Evolutionary conservation across 176 grass and related monocot genomes (phyloP), one percentile per base, ranked within the genome.

Genomic region (Otatea glauca): DNA sequence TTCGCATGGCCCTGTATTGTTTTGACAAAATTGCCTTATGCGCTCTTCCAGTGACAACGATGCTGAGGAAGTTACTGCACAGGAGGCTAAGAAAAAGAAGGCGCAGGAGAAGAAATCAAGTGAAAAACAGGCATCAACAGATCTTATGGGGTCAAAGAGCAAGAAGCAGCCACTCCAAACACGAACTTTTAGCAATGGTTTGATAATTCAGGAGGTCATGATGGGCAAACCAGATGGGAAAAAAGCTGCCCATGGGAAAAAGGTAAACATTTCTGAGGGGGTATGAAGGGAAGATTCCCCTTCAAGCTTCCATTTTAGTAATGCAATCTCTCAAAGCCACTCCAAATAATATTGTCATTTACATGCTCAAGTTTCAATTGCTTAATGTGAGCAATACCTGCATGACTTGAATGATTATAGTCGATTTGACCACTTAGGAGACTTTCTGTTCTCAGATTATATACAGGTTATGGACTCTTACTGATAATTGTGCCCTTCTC

Each of bases 171-270:
- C 89, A 69, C 76, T 65, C 2, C 90, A 89, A 89, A 77, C 81
- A 17, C 82, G 91, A 3, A 96, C 91, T 37, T 96, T 94, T 88
- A 84, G 69, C 80, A 99, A 94, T 89, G 96, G 93, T 65, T 64
- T 99, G 88, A 85, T 83, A 32, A 79, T 99, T 81, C 60, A 99
- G 81, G 84, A 91, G 75, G 74, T 96, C n/a, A 77, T 35, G 7
- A 84, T 92, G 83, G 97, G 97, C 29, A 93, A 88, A 63, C 92
- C 91, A 81, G 93, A 96, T 65, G 97, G 93, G 68, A 92, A 94
- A 92, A 92, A 88, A 51, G 93, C 97, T 74, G 60, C 70, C 43
- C 82, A 65, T 61, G 93, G 93, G 65, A 85, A 74, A 53, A 99
- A 91, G 88, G 97, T 99, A 89, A 75, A 76, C 37, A 54, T 18